A percentile compares a stretch with the other conserved stretches of the same genome.
Evolutionary conservation across 768 basidiomycete species (phyloP).

Genomic region (Suillus ampliporus): DNA sequence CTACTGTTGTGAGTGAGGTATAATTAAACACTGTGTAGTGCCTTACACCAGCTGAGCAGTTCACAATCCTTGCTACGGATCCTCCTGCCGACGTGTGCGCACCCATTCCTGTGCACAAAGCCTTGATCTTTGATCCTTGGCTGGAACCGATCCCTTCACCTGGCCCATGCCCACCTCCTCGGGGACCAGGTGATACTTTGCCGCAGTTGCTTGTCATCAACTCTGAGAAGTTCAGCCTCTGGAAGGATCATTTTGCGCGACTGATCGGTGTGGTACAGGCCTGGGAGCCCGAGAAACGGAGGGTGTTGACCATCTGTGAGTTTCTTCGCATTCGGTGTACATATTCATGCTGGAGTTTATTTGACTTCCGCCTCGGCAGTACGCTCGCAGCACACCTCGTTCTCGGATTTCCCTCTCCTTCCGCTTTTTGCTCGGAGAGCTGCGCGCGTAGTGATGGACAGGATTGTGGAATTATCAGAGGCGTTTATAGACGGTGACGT

Average conservation of each 20-base stretch:
- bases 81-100: conserved; percentile 45
- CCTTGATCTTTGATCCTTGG: conserved; percentile 83
- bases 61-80: conserved; percentile 55
- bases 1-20: conserved; percentile 49
- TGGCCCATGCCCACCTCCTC: conserved; percentile 43
- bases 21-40: background rate
- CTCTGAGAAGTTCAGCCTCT: conserved; percentile 78
- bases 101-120: conserved; percentile 59
- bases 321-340: conserved; percentile 6
- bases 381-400: conserved; percentile 30
- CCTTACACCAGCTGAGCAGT: conserved; percentile 42
- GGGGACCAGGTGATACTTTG: conserved; percentile 16
- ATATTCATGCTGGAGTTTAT: background rate
- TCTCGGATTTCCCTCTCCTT: conserved; percentile 36
- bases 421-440: conserved; percentile 25
- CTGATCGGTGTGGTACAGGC: conserved; percentile 55
- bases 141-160: conserved; percentile 73
- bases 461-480: conserved; percentile 26
- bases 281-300: conserved; percentile 56
- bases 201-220: conserved; percentile 70
- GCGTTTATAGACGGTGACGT: conserved; percentile 27
- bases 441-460: conserved; percentile 28
- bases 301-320: conserved; percentile 56
- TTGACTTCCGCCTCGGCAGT: conserved; percentile 18
- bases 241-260: conserved; percentile 74